These are phyloP conservation scores for Austroboletus niveus DNA, from an alignment of 1,284 basidiomycete genomes.

Conservation along the genomic window DNA sequence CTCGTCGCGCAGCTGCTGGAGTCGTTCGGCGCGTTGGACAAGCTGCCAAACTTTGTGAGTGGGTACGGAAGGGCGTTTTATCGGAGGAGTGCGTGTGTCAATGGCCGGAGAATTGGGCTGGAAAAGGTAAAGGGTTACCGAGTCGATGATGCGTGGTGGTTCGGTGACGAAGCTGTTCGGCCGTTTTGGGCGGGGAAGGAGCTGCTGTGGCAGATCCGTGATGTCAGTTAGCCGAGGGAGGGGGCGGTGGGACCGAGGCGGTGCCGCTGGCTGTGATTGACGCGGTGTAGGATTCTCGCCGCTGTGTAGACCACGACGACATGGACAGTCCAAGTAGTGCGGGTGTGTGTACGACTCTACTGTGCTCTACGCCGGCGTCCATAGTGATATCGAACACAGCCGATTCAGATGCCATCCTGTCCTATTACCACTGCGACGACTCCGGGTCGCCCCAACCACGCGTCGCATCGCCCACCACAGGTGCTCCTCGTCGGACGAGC, in stretches of 20 bases:
- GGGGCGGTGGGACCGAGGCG: conserved; percentile 21
- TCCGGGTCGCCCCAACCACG: conserved; percentile 20
- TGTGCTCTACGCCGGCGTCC: neutral
- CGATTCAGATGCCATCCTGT: conserved; percentile 30
- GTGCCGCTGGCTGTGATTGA: conserved; percentile 24
- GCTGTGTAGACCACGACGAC: neutral
- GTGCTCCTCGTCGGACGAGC: conserved; percentile 42
- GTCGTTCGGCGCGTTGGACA: conserved; percentile 81
- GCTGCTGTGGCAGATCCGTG: conserved; percentile 78
- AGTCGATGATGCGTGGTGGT: conserved; percentile 51
- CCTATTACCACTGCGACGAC: conserved; percentile 35
- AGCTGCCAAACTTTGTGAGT: conserved; percentile 78
- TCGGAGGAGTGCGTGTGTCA: conserved; percentile 35
- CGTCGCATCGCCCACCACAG: conserved; percentile 30
- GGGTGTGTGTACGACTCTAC: conserved; percentile 15
- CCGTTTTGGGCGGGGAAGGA: conserved; percentile 92
- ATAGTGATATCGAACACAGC: conserved; percentile 6
- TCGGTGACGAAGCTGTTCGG: conserved; percentile 62
- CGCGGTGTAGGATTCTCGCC: neutral
- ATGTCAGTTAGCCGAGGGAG: conserved; percentile 13
- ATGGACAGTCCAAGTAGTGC: conserved; percentile 1
- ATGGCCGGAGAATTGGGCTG: conserved; percentile 25
- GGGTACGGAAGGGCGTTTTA: conserved; percentile 82
- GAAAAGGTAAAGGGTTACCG: conserved; percentile 40
- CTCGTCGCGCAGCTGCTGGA: conserved; percentile 84